These are phyloP conservation scores for Aspergillus fijiensis DNA, from an alignment of 2,329 filamentous ascomycete genomes.

Conservation along the genomic window DNA sequence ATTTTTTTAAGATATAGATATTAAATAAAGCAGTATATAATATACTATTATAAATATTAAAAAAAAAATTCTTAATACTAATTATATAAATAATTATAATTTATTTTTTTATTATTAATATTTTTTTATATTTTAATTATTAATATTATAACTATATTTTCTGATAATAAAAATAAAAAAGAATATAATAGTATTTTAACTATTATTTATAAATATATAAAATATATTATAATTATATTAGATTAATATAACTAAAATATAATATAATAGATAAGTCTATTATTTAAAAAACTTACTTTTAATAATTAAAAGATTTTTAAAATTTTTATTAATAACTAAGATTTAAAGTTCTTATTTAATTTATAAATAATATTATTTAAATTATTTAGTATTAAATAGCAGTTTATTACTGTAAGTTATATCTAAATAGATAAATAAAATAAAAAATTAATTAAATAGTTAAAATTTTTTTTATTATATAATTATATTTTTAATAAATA, in stretches of 20 bases:
- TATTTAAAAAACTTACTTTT: background rate
- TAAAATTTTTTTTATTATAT: background rate
- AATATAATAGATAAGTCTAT: background rate
- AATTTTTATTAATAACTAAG: background rate
- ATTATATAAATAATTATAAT: background rate
- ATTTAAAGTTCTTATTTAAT: constrained; percentile 9
- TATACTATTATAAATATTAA: background rate
- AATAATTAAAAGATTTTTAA: background rate
- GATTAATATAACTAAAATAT: background rate
- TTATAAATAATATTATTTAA: constrained; percentile 10
- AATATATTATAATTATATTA: background rate
- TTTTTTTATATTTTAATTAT: background rate
- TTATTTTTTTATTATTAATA: background rate
- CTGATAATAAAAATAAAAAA: background rate
- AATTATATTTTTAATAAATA: background rate
- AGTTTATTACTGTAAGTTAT: background rate
- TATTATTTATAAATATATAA: background rate
- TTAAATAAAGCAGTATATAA: background rate
- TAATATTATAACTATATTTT: background rate
- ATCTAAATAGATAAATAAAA: background rate
- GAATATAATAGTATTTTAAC: background rate
- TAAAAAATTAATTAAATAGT: constrained; percentile 4
- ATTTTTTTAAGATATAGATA: background rate
- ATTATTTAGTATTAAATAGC: background rate
- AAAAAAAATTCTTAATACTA: background rate